phyloP scores from a whole-genome alignment of 139 green algal species.

The Tetradesmus obliquus region DNA sequence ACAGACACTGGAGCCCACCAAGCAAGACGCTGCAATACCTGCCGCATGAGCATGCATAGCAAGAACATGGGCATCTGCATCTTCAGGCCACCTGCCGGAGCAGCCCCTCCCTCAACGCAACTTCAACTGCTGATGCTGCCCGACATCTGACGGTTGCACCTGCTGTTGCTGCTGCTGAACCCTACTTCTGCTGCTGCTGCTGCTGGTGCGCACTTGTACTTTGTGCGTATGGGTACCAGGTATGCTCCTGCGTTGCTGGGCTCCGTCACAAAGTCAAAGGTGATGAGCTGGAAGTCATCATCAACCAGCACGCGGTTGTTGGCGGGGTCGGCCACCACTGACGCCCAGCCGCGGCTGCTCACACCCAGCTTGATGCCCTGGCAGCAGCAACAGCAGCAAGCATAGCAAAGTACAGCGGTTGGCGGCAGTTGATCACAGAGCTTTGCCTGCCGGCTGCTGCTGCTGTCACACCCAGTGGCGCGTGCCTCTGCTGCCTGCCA shows the following conservation, averaged over 20 bases:
- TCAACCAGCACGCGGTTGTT: slow-evolving; percentile 63
- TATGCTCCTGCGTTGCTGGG: slow-evolving; percentile 65
- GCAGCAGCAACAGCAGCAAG: neutral
- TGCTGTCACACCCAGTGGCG: neutral
- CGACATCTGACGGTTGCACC: neutral
- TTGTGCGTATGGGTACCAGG: slow-evolving; percentile 54
- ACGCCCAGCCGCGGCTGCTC: slow-evolving; percentile 73
- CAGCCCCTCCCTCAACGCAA: neutral
- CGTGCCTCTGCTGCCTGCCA: neutral
- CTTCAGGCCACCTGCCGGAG: neutral
- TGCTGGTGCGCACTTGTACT: slow-evolving; percentile 37
- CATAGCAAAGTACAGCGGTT: neutral
- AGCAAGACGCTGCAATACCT: no score
- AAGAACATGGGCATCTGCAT: neutral
- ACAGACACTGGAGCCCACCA: no score
- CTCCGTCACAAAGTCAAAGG: slow-evolving; percentile 83
- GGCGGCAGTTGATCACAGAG: no score
- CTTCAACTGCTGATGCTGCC: neutral
- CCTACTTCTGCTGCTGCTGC: neutral
- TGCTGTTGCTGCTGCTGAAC: slow-evolving; percentile 4
- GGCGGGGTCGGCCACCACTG: slow-evolving; percentile 54
- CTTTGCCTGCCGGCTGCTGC: neutral
- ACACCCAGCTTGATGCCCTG: slow-evolving; percentile 76
- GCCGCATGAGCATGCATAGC: neutral
- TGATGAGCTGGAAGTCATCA: slow-evolving; percentile 80